Evolutionary conservation across 768 basidiomycete genomes (phyloP).

Genomic region (Grammothele lineata): DNA sequence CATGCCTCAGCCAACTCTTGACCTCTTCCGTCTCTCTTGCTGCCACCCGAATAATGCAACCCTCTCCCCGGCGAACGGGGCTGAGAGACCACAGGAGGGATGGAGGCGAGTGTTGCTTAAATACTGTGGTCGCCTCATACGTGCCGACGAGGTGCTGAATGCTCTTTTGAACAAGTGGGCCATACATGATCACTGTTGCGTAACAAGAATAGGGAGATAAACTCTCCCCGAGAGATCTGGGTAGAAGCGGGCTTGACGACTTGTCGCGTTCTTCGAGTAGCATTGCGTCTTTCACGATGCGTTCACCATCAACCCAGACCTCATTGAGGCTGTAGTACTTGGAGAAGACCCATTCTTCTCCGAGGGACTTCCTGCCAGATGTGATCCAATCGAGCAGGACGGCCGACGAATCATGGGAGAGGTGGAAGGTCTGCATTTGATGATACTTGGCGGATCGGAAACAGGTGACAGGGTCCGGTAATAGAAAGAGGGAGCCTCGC

Average conservation of each 20-base stretch:
- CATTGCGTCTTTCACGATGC: constrained; percentile 73
- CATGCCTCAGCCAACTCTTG: constrained; percentile 60
- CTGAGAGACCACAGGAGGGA: constrained; percentile 82
- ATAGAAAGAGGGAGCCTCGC: constrained; percentile 61
- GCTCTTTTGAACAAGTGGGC: constrained; percentile 51
- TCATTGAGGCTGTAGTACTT: constrained; percentile 86
- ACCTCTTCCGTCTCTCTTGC: constrained; percentile 75
- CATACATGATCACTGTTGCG: constrained; percentile 79
- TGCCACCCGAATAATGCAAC: constrained; percentile 67
- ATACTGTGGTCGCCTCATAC: constrained; percentile 58
- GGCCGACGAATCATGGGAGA: constrained; percentile 56
- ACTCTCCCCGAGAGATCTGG: constrained; percentile 51
- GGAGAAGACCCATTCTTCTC: constrained; percentile 89
- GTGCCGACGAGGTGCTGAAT: constrained; percentile 43
- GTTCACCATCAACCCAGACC: constrained; percentile 58
- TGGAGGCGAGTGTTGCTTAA: constrained; percentile 48
- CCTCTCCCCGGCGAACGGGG: constrained; percentile 40
- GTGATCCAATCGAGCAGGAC: constrained; percentile 90
- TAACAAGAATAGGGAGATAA: constrained; percentile 87
- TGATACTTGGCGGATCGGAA: constrained; percentile 80
- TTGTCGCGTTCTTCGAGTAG: constrained; percentile 54
- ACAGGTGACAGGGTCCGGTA: constrained; percentile 93
- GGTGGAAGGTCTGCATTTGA: constrained; percentile 76
- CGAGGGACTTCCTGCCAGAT: constrained; percentile 74
- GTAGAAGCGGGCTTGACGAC: constrained; percentile 24